Conservation (phyloP, 2,329 filamentous ascomycete species). For the Grosmannia clavigera region DNA sequence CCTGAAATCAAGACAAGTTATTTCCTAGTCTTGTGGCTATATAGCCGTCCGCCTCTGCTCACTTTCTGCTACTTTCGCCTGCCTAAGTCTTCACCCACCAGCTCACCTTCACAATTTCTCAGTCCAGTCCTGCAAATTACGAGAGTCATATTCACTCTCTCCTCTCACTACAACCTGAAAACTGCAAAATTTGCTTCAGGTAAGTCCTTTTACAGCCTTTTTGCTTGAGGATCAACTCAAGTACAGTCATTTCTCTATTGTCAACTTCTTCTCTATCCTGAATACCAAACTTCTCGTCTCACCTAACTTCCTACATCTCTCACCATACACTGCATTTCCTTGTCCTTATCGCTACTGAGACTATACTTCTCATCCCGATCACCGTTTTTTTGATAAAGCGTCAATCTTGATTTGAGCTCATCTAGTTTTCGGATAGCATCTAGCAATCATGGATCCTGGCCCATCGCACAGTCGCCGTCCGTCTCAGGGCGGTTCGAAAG, state of each 20-base stretch:
- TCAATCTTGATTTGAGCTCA: not conserved
- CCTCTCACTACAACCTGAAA: not conserved
- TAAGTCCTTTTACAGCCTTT: not conserved
- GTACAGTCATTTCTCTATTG: not conserved
- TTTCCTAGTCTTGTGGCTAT: not conserved
- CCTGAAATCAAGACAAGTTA: not conserved
- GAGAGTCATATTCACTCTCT: not conserved
- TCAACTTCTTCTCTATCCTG: not conserved
- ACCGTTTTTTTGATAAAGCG: not conserved
- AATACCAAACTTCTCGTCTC: not conserved
- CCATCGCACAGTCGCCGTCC: constrained; percentile 1
- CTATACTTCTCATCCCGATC: not conserved
- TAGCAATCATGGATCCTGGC: not conserved
- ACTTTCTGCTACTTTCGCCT: not conserved
- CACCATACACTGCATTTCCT: too few relatives aligned
- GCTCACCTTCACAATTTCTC: not conserved
- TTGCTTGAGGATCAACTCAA: too few relatives aligned
- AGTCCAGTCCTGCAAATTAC: not conserved
- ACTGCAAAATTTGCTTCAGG: not conserved
- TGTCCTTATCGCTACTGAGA: not conserved
- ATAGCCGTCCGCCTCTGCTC: not conserved
- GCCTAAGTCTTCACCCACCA: not conserved
- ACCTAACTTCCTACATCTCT: not conserved
- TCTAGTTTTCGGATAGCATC: not conserved
- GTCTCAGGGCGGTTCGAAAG: constrained; percentile 4